Conservation (phyloP, 192 early-diverging fungal genomes). For the Rhizophagus sp. region DNA sequence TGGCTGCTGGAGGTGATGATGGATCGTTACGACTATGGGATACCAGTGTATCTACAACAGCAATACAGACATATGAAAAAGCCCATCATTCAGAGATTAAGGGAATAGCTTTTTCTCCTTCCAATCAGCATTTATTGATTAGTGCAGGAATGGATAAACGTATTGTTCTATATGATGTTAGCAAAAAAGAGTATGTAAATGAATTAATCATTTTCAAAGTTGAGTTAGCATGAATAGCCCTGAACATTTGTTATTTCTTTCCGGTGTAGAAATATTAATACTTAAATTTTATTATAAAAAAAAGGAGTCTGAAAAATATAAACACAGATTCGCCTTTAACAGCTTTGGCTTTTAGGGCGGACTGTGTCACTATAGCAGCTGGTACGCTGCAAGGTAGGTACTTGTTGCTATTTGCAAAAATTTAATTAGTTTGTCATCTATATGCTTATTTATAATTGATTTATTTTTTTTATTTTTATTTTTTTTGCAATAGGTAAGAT, state of each 20-base stretch:
- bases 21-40: conserved; percentile 46
- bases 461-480: not conserved
- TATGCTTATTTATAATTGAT: no score
- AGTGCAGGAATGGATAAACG: conserved; percentile 43
- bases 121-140: conserved; percentile 42
- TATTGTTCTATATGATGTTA: conserved; percentile 46
- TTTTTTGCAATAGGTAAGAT: conserved; percentile 32
- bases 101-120: conserved; percentile 47
- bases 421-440: not conserved
- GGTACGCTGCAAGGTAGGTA: conserved; percentile 40
- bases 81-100: conserved; percentile 40
- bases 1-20: conserved; percentile 45
- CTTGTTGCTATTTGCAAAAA: not conserved
- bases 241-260: not conserved
- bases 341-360: conserved; percentile 42
- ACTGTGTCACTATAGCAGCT: conserved; percentile 44
- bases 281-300: not conserved
- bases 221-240: not conserved
- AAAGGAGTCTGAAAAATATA: conserved; percentile 39
- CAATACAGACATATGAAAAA: conserved; percentile 39
- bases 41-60: conserved; percentile 34
- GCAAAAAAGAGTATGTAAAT: conserved; percentile 33
- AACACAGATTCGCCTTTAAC: conserved; percentile 41
- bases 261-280: not conserved
- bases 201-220: not conserved